Percentiles rank a stretch among this genome's conserved stretches.
These are phyloP conservation scores for Ceratocystis cacaofunesta DNA, from an alignment of 2,329 filamentous ascomycete genomes.

Conservation along the genomic window DNA sequence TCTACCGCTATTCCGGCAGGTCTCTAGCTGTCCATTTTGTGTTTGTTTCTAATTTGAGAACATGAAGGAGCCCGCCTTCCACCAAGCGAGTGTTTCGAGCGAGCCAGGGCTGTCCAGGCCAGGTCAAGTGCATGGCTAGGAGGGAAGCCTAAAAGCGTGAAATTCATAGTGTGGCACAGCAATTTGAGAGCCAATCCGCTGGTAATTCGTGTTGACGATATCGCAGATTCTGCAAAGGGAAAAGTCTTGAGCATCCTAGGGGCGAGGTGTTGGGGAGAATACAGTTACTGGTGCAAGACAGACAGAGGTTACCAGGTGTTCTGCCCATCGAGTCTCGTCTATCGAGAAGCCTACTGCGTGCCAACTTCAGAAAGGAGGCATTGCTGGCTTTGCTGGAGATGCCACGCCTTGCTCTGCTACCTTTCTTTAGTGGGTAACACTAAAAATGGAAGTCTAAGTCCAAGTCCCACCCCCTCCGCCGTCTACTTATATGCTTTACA, in stretches of 20 bases:
- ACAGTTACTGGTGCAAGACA: no score
- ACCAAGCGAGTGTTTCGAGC: constrained; percentile 1
- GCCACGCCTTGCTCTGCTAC: neutral
- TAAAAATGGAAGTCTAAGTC: neutral
- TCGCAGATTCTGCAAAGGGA: no score
- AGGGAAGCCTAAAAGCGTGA: neutral
- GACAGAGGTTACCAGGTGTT: no score
- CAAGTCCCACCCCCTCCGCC: neutral
- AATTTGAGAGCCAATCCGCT: neutral
- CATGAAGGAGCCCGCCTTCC: neutral
- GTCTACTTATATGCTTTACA: constrained; percentile 4
- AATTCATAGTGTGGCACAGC: neutral
- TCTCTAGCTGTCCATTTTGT: no score
- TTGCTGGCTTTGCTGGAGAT: neutral
- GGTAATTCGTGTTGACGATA: neutral
- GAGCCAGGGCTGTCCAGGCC: neutral
- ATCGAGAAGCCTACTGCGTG: no score
- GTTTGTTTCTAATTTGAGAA: constrained; percentile 1
- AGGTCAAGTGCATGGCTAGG: neutral
- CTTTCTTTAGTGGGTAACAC: neutral
- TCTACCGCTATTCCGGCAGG: no score
- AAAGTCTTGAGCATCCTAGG: no score
- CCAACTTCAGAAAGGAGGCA: neutral
- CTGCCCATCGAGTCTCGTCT: no score
- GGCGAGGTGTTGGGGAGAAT: no score